Evolutionary conservation across 305 asterid genomes (phyloP).

Genomic region (Solanum hybrid): DNA sequence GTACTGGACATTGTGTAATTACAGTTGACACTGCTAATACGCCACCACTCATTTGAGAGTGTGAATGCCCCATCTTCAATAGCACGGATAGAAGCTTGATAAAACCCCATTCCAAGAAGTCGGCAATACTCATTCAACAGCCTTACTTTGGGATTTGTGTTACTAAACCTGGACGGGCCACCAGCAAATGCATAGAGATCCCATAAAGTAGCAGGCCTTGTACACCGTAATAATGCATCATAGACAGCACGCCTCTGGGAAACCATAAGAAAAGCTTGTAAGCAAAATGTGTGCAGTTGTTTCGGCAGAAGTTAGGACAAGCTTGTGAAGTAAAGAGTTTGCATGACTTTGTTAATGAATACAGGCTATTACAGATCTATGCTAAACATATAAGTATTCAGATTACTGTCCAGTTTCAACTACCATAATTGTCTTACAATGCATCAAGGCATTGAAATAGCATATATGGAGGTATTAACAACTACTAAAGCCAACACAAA

Average conservation of each 20-base stretch:
- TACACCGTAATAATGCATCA: constrained; percentile 68
- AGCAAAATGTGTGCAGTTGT: background rate
- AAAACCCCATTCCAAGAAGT: constrained; percentile 68
- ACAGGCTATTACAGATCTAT: background rate
- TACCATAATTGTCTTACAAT: background rate
- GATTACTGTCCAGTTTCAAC: background rate
- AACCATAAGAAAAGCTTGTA: constrained; percentile 10
- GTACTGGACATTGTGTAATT: constrained; percentile 70
- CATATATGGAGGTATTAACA: background rate
- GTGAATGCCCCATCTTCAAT: constrained; percentile 75
- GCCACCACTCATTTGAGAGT: constrained; percentile 78
- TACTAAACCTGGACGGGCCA: constrained; percentile 58
- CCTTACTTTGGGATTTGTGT: constrained; percentile 64
- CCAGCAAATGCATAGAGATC: constrained; percentile 76
- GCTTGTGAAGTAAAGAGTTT: background rate
- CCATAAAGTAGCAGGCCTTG: constrained; percentile 77
- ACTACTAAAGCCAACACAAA: background rate
- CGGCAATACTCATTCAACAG: constrained; percentile 81
- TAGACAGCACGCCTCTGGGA: constrained; percentile 87
- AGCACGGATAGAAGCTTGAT: constrained; percentile 40
- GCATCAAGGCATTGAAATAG: background rate
- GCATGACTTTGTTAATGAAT: background rate
- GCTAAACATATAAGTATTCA: background rate
- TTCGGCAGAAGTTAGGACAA: background rate
- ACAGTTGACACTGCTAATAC: constrained; percentile 71